Base-by-base conservation (phyloP, 2,329 filamentous ascomycete genomes). In the Beauveria varroae region DNA sequence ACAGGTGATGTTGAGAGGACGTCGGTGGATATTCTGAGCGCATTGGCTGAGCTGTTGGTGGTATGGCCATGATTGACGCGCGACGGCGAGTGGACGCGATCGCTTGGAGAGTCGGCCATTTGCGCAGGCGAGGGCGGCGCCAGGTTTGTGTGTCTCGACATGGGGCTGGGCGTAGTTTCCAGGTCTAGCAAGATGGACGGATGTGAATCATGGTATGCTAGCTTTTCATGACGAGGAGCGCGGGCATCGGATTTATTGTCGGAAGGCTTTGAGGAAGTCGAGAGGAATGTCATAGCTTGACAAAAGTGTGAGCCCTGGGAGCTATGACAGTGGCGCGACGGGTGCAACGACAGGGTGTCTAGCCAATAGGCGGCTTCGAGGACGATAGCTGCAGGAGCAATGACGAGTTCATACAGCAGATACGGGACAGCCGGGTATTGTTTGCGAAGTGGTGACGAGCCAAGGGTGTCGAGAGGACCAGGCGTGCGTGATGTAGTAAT, bases 11-110 rank as follows among this genome's bases (percentile, higher is more conserved):
- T 41, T 16, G 60, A 50, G 24, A 54, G 26, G 14, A 49, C 10
- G 14, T 54, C 54, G 22, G 60, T 62, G 6, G 60, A 62, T 22
- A 62, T 62, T 22, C 60, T 51, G 20, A 62, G 54, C 5, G 40
- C 60, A 58, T 62, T 62, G 46, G 16, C 40, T 28, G 47, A 49
- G 3, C 28, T 28, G 12, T 57, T 37, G 14, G 41, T 20, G 6
- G 20, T 10, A 28, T 54, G 14, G 5, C 30, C n/a, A 43, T 55
- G 59, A 34, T 34, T 14, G 20, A 5, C 22, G 24, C 43, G 59
- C 24, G 16, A 12, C 6, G 59, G 52, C 24, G 53, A 61, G n/a
- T 37, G 34, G 59, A 20, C 43, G 53, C 51, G 49, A 37, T 56
- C 43, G 37, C 50, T 37, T 12, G 53, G 22, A 18, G 59, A 55